Evolutionary conservation across 192 early-diverging fungal species (phyloP), one percentile per base, ranked within the genome.

Genomic region (Powellomyces hirtus): DNA sequence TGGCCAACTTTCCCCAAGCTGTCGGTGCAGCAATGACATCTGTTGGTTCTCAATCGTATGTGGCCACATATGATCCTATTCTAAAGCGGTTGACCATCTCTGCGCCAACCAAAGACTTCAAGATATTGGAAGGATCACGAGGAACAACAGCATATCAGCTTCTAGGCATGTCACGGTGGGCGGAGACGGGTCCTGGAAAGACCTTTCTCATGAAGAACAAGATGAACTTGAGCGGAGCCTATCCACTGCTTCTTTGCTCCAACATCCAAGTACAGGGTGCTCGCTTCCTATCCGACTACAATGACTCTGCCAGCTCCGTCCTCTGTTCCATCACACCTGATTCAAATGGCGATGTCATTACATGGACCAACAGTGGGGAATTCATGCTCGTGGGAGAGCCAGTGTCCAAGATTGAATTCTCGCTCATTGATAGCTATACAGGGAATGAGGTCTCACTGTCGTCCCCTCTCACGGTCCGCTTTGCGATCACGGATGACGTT

Each of bases 1-100:
- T 68, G 16, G 36, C 40, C 4, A 50, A 68, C 36, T 68, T 68
- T 49, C 40, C 67, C 16, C n/a, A 42, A 34, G 67, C 67, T 20
- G 36, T 68, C 56, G 55, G 57, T 6, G 18, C 37, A 16, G 37
- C 56, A 0, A 33, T 68, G 57, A 44, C 56, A 10, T 18, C 34
- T n/a, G 44, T 24, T 0, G 67, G 67, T 20, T 29, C 67, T 16
- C 57, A 60, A 33, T 22, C 55, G 1, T 68, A 68, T 26, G 6
- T 1, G 13, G 27, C 14, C 0, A 42, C 1, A 34, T 66, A 66
- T 38, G 31, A 37, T 35, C 14, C 34, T 57, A 27, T 66, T 33
- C 55, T 34, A 1, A 1, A 38, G 1, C 18, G 50, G 33, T 42
- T 66, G 20, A 66, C 52, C 18, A 20, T 66, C 4, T 4, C 50